Conservation (phyloP, 805 yeast genomes). For the Yamadazyma scolyti region DNA sequence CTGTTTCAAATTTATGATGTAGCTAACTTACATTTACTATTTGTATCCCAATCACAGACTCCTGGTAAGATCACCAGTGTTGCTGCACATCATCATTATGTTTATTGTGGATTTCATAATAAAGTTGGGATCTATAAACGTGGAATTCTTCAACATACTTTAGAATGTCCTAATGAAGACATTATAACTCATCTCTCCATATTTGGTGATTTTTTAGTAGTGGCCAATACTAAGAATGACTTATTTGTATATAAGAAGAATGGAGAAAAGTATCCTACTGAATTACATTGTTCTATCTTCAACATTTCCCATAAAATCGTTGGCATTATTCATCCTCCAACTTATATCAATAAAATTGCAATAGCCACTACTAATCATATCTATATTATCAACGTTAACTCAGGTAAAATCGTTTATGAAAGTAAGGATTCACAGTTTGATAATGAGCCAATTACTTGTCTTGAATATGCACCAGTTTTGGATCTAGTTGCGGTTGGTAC, state of each 20-base stretch:
- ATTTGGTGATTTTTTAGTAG: slow-evolving; percentile 79
- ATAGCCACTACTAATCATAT: slow-evolving; percentile 70
- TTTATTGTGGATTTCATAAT: slow-evolving; percentile 72
- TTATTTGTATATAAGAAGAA: slow-evolving; percentile 53
- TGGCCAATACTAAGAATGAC: slow-evolving; percentile 37
- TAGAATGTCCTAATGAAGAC: slow-evolving; percentile 32
- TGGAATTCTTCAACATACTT: slow-evolving; percentile 58
- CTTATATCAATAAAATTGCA: slow-evolving; percentile 84
- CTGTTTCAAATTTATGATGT: slow-evolving; percentile 93
- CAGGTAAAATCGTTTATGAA: slow-evolving; percentile 67
- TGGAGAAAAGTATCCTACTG: slow-evolving; percentile 50
- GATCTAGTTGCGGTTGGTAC: slow-evolving; percentile 82
- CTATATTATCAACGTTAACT: slow-evolving; percentile 66
- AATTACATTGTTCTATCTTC: slow-evolving; percentile 60
- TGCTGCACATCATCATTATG: slow-evolving; percentile 78
- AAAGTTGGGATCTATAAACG: slow-evolving; percentile 76
- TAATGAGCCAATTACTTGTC: slow-evolving; percentile 52
- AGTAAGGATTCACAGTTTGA: slow-evolving; percentile 44
- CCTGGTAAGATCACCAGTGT: slow-evolving; percentile 64
- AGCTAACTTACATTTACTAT: slow-evolving; percentile 75
- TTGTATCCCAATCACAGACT: slow-evolving; percentile 81
- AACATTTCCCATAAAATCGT: slow-evolving; percentile 54
- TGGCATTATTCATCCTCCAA: slow-evolving; percentile 76
- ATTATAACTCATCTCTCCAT: slow-evolving; percentile 49
- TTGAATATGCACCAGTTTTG: slow-evolving; percentile 81